These are phyloP conservation scores for Schwanniomyces etchellsii DNA, from an alignment of 1,139 yeast species.

Conservation along the genomic window DNA sequence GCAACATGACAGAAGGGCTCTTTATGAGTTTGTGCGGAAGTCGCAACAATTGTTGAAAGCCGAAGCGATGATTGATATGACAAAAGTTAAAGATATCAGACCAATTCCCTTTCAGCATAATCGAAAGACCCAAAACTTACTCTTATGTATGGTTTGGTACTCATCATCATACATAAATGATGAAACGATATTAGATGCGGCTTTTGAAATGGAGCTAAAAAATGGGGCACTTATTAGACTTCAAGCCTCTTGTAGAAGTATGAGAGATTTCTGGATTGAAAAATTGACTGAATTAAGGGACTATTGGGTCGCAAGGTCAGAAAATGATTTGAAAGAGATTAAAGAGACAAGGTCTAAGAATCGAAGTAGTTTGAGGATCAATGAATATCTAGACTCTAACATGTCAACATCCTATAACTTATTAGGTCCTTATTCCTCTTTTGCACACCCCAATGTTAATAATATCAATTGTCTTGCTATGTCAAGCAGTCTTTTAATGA, in stretches of 20 bases:
- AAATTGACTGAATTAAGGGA: constrained; percentile 36
- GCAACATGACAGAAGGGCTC: constrained; percentile 49
- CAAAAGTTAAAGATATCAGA: constrained; percentile 37
- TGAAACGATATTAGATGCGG: constrained; percentile 31
- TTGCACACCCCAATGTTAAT: constrained; percentile 48
- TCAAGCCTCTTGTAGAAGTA: constrained; percentile 46
- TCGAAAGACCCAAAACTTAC: constrained; percentile 25
- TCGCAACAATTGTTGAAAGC: constrained; percentile 52
- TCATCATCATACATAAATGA: constrained; percentile 19
- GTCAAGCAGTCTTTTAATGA: constrained; percentile 51
- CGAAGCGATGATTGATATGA: constrained; percentile 56
- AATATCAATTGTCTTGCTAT: constrained; percentile 55
- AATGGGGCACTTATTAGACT: constrained; percentile 47
- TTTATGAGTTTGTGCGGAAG: constrained; percentile 60
- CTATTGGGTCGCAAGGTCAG: constrained; percentile 56
- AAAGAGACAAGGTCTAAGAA: constrained; percentile 42
- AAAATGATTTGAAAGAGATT: constrained; percentile 35
- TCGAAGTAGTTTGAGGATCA: constrained; percentile 39
- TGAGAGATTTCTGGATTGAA: constrained; percentile 64
- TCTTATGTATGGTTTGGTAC: constrained; percentile 44
- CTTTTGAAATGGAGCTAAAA: constrained; percentile 47
- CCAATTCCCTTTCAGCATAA: constrained; percentile 22
- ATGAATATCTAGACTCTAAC: constrained; percentile 55
- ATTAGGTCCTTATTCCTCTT: constrained; percentile 52
- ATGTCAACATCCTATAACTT: constrained; percentile 43